Evolutionary conservation across 2,329 filamentous ascomycete species (phyloP), one percentile per base, ranked within the genome.

Genomic region (Alternaria hordeiaustralica): DNA sequence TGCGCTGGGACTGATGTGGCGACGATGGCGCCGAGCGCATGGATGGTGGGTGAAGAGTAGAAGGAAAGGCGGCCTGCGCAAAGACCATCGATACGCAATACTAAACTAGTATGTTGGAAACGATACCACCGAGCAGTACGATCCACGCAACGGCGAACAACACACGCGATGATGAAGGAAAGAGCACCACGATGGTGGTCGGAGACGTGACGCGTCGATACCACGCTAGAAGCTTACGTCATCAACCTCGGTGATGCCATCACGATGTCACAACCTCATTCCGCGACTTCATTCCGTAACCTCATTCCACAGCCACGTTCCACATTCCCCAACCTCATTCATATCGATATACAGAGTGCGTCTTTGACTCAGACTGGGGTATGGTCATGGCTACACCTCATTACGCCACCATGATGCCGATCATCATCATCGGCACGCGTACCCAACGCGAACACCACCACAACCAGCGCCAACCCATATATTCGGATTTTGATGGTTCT

Each of bases 401-500:
- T 1, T 11, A 8, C 36, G 4, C 1, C 3, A 21, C 2, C 18
- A 6, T 4, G 26, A 7, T 21, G 47, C 8, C 7, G 12, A 51
- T 51, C 47, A 51, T 51, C 18, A 33, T 28, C 26, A 1, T 11
- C 18, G 4, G 1, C 13, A 41, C n/a, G 25, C 47, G 47, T 2
- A 51, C 26, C 21, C 45, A 23, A 47, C 13, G 23, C 21, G 18
- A 18, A 21, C 26, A 50, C n/a, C 4, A 49, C 23, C n/a, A 13
- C 47, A n/a, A 2, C n/a, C 11, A 50, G 15, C 47, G 28, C 6
- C n/a, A 50, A 49, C 45, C 47, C 18, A 28, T 28, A 4, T 0
- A 12, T 13, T 10, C 36, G 15, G 0, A 41, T 41, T 2, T 1
- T 18, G 8, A 41, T 0, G 33, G 0, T 41, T 41, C 3, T 1